Base-by-base conservation (phyloP, 2,329 filamentous ascomycete species). In the Nemania diffusa region DNA sequence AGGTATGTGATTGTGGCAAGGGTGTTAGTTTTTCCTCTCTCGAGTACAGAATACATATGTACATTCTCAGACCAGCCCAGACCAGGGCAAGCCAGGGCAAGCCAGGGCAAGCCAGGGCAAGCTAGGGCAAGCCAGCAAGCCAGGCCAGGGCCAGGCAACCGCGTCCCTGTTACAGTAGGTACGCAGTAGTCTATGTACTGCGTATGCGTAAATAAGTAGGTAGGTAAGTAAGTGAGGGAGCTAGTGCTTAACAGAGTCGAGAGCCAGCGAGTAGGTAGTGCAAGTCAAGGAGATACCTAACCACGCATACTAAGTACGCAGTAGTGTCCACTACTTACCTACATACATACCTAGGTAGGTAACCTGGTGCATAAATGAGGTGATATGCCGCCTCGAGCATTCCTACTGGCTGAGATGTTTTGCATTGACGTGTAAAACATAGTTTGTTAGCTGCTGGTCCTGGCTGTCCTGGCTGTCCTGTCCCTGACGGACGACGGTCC, bases 341-440 rank as follows among this genome's bases (percentile, higher is more conserved):
- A 40, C 37, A 5, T 17, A 40, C 15, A 17, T 40, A 15, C 37
- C 37, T 53, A 58, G 22, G 37, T 11, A n/a, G n/a, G n/a, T n/a
- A n/a, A 17, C 32, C 32, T 62, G 60, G 64, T 62, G 64, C 60
- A 69, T 61, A 67, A 51, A 57, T 32, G 57, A 64, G 55, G 44
- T 58, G 42, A 57, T 52, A 62, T 55, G 42, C 22, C 42, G 27
- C 29, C 51, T 52, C n/a, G n/a, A 53, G 37, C 22, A 22, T 46
- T 62, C 42, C 20, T 32, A 66, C 50, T 57, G 50, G 51, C 13
- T n/a, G 22, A 34, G 32, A 56, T 58, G 40, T 62, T 44, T 67
- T 44, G 64, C 57, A 59, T 67, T 60, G 52, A 64, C 44, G 46
- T 61, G 26, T 57, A 55, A 26, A 52, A 50, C 37, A 20, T n/a